These are phyloP conservation scores for Echites panduratus DNA, from an alignment of 257 asterid species.

Conservation along the genomic window DNA sequence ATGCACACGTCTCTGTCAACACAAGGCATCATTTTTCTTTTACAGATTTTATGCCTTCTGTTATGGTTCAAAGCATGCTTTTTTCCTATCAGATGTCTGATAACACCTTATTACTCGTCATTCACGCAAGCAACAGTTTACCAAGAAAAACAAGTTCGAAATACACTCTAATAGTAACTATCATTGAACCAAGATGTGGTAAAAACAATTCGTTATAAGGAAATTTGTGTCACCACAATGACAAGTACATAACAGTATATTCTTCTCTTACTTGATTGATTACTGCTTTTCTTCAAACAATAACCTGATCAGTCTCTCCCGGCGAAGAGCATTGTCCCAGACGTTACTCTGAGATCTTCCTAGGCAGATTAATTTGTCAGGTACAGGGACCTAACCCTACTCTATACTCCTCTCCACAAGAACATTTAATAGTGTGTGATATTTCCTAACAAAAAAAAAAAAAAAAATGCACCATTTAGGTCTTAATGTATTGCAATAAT, in stretches of 20 bases:
- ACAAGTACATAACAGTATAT: not conserved
- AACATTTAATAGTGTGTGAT: slow-evolving; percentile 49
- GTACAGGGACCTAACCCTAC: slow-evolving; percentile 36
- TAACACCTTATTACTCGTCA: not conserved
- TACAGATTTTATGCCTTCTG: not conserved
- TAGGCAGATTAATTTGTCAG: slow-evolving; percentile 8
- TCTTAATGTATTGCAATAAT: not conserved
- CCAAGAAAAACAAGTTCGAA: not conserved
- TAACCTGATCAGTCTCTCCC: not conserved
- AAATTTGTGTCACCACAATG: not conserved
- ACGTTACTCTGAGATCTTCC: slow-evolving; percentile 3
- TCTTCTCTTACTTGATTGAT: not conserved
- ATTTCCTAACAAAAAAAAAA: slow-evolving; percentile 49
- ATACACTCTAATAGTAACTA: not conserved
- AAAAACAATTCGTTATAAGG: not conserved
- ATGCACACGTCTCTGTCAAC: not conserved
- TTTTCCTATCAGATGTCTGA: not conserved
- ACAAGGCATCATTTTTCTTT: not conserved
- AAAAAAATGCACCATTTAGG: slow-evolving; percentile 4
- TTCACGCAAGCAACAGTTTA: not conserved
- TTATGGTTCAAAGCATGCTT: not conserved
- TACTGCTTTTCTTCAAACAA: slow-evolving; percentile 6
- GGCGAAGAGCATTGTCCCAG: slow-evolving; percentile 1
- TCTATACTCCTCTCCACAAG: slow-evolving; percentile 65
- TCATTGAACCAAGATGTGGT: not conserved